Base-by-base conservation (phyloP, 441 rosid genomes). In the Erodium trifolium region DNA sequence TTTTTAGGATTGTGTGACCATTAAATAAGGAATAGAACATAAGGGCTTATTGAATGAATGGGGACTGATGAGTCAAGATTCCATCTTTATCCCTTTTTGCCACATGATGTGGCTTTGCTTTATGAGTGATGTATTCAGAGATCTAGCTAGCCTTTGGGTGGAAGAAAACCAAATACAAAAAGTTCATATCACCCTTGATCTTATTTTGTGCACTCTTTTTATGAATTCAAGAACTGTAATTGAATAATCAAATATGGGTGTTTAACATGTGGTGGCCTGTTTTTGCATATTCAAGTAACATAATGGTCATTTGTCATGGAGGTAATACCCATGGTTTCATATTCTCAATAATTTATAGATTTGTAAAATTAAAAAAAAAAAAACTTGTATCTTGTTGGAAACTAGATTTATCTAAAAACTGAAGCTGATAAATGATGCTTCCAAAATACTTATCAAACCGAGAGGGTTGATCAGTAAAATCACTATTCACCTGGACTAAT, bases 231-330 rank as follows among this genome's bases (percentile, higher is more conserved):
- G n/a, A 37, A 7, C 14, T 60, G 11, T 23, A 19, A 60, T 19
- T 60, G 60, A 53, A 60, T 60, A 60, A 3, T 60, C 3, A 60
- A 60, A 60, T 60, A 23, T 27, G 19, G 34, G 65, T 31, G 34
- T 29, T 18, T 9, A 23, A 9, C 45, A 41, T 1, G 45, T 41
- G 45, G 45, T 7, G 45, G 16, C 12, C 2, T 60, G 65, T 10
- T 60, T 60, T 27, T 60, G 65, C 34, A 60, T 60, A 60, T 60
- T 60, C 29, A 60, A 60, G 65, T 23, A 60, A 60, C n/a, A 23
- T 5, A n/a, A 53, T 53, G 18, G 59, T 51, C 59, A 16, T 12
- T 14, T 53, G 60, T 41, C 11, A 41, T 9, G 45, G 11, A 41
- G 45, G 45, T 53, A 14, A 9, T 6, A 53, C 14, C 19, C 57